Base-by-base conservation (phyloP, 352 stramenopile genomes). In the Phytopythium helicoides region DNA sequence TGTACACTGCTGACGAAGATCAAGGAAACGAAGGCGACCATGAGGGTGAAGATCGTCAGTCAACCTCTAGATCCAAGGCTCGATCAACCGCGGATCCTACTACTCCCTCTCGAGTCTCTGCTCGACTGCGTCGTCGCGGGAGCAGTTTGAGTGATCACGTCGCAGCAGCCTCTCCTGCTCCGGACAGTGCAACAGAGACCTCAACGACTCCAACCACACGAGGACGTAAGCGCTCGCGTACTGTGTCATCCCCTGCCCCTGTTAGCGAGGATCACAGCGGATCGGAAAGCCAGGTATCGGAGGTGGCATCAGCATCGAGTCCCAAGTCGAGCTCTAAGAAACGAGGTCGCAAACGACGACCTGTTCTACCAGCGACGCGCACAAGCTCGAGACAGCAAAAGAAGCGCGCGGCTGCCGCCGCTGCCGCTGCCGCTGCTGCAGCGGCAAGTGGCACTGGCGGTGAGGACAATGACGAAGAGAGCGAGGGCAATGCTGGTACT, bases 351-450 rank as follows among this genome's bases (percentile, higher is more conserved):
- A 81, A 76, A 40, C 72, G 74, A 9, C 71, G 74, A 3, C 67
- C 72, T 0, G 57, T 79, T 12, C 39, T 78, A 1, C 73, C 64
- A 5, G 78, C 81, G 28, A 92, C 81, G 28, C 73, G 81, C 23
- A 64, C 56, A 31, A 92, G 81, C 40, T 92, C 81, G 16, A 76
- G 81, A 21, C 78, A 89, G 54, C 66, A 80, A 39, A 89, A 88
- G 41, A 67, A 74, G 8, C 63, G 77, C 10, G 73, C 73, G 0
- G 70, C 64, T 19, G 70, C 64, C 8, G 67, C 68, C 0, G 64
- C 59, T 3, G 66, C 72, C 19, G 74, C 70, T 14, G 75, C 66
- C 3, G 68, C 37, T n/a, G 46, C 60, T 1, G 67, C 47, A 8
- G 62, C 44, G 49, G 22, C 50, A n/a, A n/a, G n/a, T 33, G 11